phyloP scores from a whole-genome alignment of 306 rosid species.

The Malus sieversii region DNA sequence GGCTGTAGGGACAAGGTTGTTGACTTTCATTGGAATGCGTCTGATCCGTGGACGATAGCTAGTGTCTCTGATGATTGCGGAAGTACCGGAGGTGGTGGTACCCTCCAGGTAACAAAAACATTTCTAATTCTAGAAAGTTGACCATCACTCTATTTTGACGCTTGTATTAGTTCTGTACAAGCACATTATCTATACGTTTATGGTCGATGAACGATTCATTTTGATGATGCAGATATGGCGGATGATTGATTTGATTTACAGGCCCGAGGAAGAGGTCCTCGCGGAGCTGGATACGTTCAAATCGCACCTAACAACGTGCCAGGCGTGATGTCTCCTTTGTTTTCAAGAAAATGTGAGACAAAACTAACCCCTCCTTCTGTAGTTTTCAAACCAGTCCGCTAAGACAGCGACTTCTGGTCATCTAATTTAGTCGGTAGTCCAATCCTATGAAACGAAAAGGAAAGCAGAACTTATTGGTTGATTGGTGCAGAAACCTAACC shows the following conservation, averaged over 20 bases:
- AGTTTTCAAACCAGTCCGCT: background rate
- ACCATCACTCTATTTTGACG: background rate
- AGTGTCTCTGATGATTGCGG: conserved; percentile 98
- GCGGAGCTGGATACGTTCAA: conserved; percentile 44
- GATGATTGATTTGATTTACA: conserved; percentile 56
- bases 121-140: background rate
- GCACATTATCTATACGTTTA: background rate
- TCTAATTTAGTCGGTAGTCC: background rate
- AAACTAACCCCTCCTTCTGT: background rate
- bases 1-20: conserved; percentile 77
- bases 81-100: conserved; percentile 96
- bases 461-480: background rate
- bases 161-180: background rate
- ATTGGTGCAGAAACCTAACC: background rate
- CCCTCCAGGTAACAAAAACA: conserved; percentile 56
- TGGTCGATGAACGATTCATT: background rate
- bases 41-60: conserved; percentile 93
- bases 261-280: conserved; percentile 54
- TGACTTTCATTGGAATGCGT: conserved; percentile 88
- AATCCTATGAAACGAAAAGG: background rate
- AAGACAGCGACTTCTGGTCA: background rate
- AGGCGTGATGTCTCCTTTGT: background rate
- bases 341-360: background rate
- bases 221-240: conserved; percentile 57
- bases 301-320: conserved; percentile 27